Percentiles rank a stretch among this genome's conserved stretches.
phyloP scores from a whole-genome alignment of 495 filamentous ascomycete genomes.

The Evernia prunastri region DNA sequence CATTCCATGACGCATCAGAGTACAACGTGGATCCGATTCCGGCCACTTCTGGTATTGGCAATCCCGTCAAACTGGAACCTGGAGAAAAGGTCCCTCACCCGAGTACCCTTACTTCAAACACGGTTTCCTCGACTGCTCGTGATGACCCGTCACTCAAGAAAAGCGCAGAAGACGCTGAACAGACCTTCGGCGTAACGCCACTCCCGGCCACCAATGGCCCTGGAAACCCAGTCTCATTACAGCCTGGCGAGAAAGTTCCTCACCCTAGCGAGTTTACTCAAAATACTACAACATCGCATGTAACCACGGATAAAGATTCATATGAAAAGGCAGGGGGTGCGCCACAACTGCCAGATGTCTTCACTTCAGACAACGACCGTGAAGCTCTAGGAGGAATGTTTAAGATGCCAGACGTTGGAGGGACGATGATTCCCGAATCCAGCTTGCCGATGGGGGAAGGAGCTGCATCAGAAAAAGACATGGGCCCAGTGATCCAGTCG shows the following conservation, averaged over 20 bases:
- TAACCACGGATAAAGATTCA: conserved; percentile 72
- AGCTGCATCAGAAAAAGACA: conserved; percentile 30
- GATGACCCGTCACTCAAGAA: conserved; percentile 27
- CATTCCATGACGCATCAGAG: conserved; percentile 50
- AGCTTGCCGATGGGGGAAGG: conserved; percentile 62
- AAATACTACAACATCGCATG: conserved; percentile 51
- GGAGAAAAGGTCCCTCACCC: conserved; percentile 71
- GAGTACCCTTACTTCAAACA: conserved; percentile 44
- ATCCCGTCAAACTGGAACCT: conserved; percentile 72
- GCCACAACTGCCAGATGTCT: conserved; percentile 41
- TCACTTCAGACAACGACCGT: conserved; percentile 39
- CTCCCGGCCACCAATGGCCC: conserved; percentile 59
- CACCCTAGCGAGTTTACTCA: conserved; percentile 43
- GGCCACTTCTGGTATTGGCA: conserved; percentile 67
- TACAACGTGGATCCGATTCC: conserved; percentile 66
- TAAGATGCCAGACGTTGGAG: conserved; percentile 54
- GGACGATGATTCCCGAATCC: conserved; percentile 76
- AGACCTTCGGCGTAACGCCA: conserved; percentile 27
- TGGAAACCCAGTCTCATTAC: conserved; percentile 60
- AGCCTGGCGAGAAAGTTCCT: conserved; percentile 63
- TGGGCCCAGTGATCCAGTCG: conserved; percentile 34
- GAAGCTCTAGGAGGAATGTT: conserved; percentile 49
- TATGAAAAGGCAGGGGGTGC: conserved; percentile 69
- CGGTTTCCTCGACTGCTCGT: conserved; percentile 39
- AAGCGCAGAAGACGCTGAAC: conserved; percentile 16